Base-by-base conservation (phyloP, 768 basidiomycete genomes). In the Udeniomyces megalosporus region DNA sequence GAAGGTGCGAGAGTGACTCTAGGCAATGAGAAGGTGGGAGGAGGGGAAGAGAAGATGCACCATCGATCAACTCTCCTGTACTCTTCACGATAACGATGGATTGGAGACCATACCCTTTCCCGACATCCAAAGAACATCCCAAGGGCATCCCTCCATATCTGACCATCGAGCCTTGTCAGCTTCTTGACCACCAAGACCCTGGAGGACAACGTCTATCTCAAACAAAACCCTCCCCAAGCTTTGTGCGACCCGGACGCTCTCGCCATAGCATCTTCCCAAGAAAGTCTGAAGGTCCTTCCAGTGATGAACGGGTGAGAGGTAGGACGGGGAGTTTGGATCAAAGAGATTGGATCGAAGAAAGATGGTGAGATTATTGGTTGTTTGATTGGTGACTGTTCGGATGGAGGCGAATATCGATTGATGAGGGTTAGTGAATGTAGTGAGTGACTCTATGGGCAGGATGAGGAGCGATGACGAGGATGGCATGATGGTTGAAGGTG, bases 201-300 rank as follows among this genome's bases (percentile, higher is more conserved):
- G 77, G 62, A 93, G 78, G 50, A 88, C 74, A 15, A 93, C 85
- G 68, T 87, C 84, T 52, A 93, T 76, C 58, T 84, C 78, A 78
- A 91, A 80, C 61, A 88, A 77, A 46, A 89, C 75, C 66, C 81
- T 84, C 70, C 80, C 81, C 68, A 77, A 71, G 42, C 80, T 78
- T 69, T 84, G 82, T 15, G 86, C 84, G 46, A 82, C 79, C 68
- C 80, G 82, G 15, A 84, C 84, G n/a, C 87, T 85, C 67, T 85
- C 84, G 2, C 88, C 85, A 72, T 96, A 95, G 44, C 86, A 80
- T 69, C 81, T 84, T 0, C 86, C 86, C 65, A 96, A 77, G 50
- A 92, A 78, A 11, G 79, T 74, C 74, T 92, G 88, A 2, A 91
- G 77, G 22, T 77, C 77, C 57, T 81, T 75, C 82, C 85, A 96